phyloP scores from a whole-genome alignment of 108 stramenopile genomes.

The Discostella stelligeroides region DNA sequence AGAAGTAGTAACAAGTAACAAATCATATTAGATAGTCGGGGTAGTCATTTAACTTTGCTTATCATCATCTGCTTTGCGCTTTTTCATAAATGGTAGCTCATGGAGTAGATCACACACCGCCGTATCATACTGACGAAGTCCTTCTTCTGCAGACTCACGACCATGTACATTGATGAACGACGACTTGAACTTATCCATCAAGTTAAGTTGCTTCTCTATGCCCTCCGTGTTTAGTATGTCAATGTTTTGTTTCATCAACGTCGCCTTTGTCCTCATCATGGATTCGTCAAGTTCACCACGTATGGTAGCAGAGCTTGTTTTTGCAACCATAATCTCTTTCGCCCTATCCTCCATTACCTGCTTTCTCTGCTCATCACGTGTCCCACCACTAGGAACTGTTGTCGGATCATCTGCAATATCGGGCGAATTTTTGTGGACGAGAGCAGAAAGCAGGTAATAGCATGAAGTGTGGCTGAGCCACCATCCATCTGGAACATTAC shows the following conservation, averaged over 20 bases:
- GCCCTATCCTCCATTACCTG: neutral
- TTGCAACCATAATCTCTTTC: neutral
- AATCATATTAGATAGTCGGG: too few species aligned
- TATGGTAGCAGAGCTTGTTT: neutral
- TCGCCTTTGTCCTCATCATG: conserved; percentile 4
- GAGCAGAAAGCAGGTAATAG: neutral
- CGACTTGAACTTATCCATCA: conserved; percentile 3
- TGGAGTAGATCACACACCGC: neutral
- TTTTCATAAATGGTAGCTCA: conserved; percentile 8
- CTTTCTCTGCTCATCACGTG: neutral
- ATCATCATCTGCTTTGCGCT: neutral
- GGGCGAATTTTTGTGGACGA: neutral
- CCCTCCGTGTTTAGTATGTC: neutral
- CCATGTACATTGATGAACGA: neutral
- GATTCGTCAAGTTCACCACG: conserved; percentile 20
- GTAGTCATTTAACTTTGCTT: too few species aligned
- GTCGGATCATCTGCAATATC: neutral
- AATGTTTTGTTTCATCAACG: neutral
- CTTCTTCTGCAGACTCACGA: too few species aligned
- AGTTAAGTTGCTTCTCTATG: conserved; percentile 2
- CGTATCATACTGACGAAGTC: neutral
- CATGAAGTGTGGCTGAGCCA: neutral
- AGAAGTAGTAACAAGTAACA: too few species aligned
- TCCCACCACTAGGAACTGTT: neutral
- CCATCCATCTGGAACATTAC: too few species aligned